phyloP scores from a whole-genome alignment of 164 flowering plant species.

The Tetracentron sinense region DNA sequence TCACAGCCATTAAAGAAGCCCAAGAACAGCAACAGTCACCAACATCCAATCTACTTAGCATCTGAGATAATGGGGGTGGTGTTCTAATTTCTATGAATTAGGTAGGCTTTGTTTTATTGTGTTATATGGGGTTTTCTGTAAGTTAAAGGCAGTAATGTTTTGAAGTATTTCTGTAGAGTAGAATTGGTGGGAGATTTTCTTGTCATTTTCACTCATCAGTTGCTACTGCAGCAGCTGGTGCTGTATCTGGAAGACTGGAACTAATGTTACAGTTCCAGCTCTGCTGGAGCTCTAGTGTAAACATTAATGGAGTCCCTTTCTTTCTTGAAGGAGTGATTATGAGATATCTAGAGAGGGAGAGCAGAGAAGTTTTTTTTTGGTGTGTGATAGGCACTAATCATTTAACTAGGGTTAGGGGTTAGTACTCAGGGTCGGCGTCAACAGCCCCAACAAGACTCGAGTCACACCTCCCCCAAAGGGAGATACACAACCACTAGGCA shows the following conservation, averaged over 20 bases:
- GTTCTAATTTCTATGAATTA: conserved; percentile 17
- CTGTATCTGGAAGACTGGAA: too few relatives aligned
- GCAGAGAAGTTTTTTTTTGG: neutral
- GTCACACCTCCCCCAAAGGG: too few relatives aligned
- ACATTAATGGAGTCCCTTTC: conserved; percentile 9
- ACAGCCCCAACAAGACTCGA: too few relatives aligned
- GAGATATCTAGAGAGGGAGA: neutral
- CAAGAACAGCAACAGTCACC: conserved; percentile 49
- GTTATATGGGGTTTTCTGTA: conserved; percentile 11
- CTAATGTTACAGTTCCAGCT: too few relatives aligned
- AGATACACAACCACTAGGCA: too few relatives aligned
- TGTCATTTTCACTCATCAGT: neutral
- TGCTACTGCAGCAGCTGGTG: neutral
- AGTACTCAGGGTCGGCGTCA: too few relatives aligned
- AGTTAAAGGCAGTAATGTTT: conserved; percentile 15
- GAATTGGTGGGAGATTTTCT: conserved; percentile 8
- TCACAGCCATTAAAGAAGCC: conserved; percentile 20
- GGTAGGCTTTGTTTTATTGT: conserved; percentile 21
- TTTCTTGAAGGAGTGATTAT: neutral
- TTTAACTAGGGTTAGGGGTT: too few relatives aligned
- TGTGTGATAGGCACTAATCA: too few relatives aligned
- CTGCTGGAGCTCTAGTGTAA: conserved; percentile 5
- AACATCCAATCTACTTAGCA: conserved; percentile 89
- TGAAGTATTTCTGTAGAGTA: conserved; percentile 11
- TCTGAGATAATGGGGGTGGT: conserved; percentile 27